Evolutionary conservation across 2,329 filamentous ascomycete species (phyloP).

Genomic region (Trichoderma semiorbis): DNA sequence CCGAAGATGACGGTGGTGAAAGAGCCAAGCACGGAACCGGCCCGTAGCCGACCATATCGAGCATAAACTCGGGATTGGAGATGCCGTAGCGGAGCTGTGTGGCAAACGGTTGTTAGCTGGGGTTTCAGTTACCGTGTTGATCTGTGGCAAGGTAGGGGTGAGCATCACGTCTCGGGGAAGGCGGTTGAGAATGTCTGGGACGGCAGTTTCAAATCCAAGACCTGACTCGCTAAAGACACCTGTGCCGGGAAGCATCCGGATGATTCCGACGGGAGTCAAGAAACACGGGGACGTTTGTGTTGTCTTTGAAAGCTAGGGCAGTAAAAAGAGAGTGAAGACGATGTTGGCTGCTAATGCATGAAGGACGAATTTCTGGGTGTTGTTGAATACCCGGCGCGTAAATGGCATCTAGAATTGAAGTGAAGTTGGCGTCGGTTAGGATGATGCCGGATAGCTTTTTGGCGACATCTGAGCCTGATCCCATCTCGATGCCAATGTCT

Average conservation of each 20-base stretch:
- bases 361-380: constrained; percentile 68
- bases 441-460: constrained; percentile 65
- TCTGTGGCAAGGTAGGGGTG: background rate
- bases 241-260: constrained; percentile 74
- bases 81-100: constrained; percentile 47
- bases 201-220: constrained; percentile 65
- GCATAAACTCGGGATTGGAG: constrained; percentile 61
- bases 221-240: constrained; percentile 69
- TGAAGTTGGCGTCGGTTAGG: constrained; percentile 67
- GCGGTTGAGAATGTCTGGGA: constrained; percentile 62
- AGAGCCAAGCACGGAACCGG: constrained; percentile 52
- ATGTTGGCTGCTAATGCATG: constrained; percentile 65
- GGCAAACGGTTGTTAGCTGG: background rate
- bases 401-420: constrained; percentile 40
- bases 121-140: background rate
- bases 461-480: constrained; percentile 65
- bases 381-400: constrained; percentile 67
- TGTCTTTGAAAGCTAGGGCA: constrained; percentile 66
- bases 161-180: constrained; percentile 56
- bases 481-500: constrained; percentile 71
- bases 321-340: constrained; percentile 64
- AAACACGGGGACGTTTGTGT: constrained; percentile 61
- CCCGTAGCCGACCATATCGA: constrained; percentile 62
- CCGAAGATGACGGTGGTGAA: constrained; percentile 60
- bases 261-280: constrained; percentile 68